A percentile compares a stretch with the other conserved stretches of the same genome.
Conservation (phyloP, 2,329 filamentous ascomycete genomes). For the Aspergillus felis region DNA sequence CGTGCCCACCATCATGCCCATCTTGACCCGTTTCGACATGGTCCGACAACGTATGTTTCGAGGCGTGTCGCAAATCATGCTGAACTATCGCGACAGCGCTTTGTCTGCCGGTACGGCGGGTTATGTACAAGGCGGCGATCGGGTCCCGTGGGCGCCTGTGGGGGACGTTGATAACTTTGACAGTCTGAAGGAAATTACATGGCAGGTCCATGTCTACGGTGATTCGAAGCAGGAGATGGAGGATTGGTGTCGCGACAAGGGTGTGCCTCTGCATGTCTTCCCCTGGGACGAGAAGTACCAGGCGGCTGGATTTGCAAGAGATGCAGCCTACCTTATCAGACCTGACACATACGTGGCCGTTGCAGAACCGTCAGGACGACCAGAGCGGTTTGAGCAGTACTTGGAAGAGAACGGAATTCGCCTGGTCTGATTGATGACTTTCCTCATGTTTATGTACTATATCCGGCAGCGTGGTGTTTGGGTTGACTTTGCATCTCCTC, state of each 20-base stretch:
- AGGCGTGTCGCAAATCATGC: slow-evolving; percentile 41
- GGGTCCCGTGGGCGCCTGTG: slow-evolving; percentile 35
- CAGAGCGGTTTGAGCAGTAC: slow-evolving; percentile 21
- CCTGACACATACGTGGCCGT: slow-evolving; percentile 30
- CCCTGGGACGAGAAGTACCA: slow-evolving; percentile 22
- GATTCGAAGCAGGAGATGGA: slow-evolving; percentile 8
- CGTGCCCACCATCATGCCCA: slow-evolving; percentile 33
- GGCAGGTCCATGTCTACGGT: slow-evolving; percentile 33
- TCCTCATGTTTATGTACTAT: not conserved
- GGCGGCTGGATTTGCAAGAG: slow-evolving; percentile 17
- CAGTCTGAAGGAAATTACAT: slow-evolving; percentile 20
- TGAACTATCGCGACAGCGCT: slow-evolving; percentile 41
- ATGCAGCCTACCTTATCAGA: slow-evolving; percentile 27
- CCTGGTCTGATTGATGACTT: slow-evolving; percentile 1
- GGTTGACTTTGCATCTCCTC: not conserved
- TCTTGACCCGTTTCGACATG: slow-evolving; percentile 17
- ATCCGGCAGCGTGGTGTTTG: not conserved
- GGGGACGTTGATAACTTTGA: slow-evolving; percentile 25
- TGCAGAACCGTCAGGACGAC: slow-evolving; percentile 12
- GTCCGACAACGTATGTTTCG: slow-evolving; percentile 25
- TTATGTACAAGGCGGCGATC: slow-evolving; percentile 45
- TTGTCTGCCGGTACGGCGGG: slow-evolving; percentile 35
- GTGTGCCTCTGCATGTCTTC: slow-evolving; percentile 18
- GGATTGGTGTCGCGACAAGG: slow-evolving; percentile 22
- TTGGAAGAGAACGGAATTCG: slow-evolving; percentile 11